A percentile compares a stretch with the other conserved stretches of the same genome.
Evolutionary conservation across 371 early-diverging fungal genomes (phyloP).

Genomic region (Circinella minor): DNA sequence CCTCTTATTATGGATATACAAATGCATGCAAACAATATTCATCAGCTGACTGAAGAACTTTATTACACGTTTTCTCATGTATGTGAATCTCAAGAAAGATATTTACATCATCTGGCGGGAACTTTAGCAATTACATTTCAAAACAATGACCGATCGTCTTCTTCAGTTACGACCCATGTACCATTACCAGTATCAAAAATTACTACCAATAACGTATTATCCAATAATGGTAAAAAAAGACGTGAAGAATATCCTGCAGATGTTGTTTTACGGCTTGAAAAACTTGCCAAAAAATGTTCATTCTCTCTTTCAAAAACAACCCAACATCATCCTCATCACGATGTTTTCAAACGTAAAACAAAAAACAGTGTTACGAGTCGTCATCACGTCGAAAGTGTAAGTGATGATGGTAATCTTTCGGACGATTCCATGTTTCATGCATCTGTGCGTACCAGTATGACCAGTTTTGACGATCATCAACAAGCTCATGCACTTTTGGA

Average conservation of each 20-base stretch:
- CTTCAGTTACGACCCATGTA: not conserved
- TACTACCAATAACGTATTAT: not conserved
- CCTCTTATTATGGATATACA: conserved; percentile 7
- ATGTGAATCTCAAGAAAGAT: conserved; percentile 12
- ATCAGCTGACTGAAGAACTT: conserved; percentile 19
- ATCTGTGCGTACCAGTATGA: conserved; percentile 26
- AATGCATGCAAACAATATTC: conserved; percentile 6
- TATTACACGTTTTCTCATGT: conserved; percentile 13
- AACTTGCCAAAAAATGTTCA: not conserved
- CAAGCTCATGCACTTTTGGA: conserved; percentile 7
- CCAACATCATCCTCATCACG: not conserved
- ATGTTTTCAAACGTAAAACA: not conserved
- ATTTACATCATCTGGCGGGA: conserved; percentile 30
- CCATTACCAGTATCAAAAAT: not conserved
- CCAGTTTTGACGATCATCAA: conserved; percentile 19
- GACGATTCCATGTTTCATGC: conserved; percentile 22
- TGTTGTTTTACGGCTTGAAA: conserved; percentile 1
- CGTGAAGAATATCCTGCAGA: not conserved
- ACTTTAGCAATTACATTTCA: conserved; percentile 18
- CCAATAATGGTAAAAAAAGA: not conserved
- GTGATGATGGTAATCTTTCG: conserved; percentile 24
- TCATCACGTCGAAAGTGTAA: conserved; percentile 12
- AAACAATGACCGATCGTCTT: not conserved
- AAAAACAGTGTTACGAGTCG: not conserved
- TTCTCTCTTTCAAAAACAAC: not conserved